Evolutionary conservation across 208 protist species (phyloP).

Genomic region (Trichomonas vaginalis): DNA sequence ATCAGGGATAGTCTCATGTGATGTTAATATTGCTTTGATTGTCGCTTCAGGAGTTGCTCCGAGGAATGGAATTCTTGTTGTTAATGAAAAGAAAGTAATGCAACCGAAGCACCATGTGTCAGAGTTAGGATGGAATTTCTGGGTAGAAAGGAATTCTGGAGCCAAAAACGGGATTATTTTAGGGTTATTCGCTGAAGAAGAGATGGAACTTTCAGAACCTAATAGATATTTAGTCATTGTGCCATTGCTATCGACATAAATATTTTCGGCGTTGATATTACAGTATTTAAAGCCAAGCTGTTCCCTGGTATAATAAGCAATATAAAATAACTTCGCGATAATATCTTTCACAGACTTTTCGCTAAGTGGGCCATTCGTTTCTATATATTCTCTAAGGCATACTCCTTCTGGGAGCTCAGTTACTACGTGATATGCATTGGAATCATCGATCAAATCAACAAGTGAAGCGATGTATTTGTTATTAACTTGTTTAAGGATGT

Average conservation of each 20-base stretch:
- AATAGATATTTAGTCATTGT: not conserved
- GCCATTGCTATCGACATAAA: not conserved
- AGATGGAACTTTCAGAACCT: not conserved
- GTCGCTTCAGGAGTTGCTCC: not conserved
- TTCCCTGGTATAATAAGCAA: not conserved
- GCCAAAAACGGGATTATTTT: not conserved
- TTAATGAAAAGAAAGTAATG: not conserved
- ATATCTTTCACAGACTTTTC: not conserved
- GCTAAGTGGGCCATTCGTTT: not conserved
- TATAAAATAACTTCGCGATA: not conserved
- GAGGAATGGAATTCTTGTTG: not conserved
- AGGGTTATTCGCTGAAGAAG: not conserved
- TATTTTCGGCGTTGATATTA: not conserved
- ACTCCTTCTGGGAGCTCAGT: not conserved
- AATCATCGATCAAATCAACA: not conserved
- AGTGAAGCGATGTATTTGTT: not conserved
- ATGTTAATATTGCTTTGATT: not conserved
- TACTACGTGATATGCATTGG: not conserved
- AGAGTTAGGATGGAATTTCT: not conserved
- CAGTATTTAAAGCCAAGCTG: not conserved
- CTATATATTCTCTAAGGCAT: not conserved
- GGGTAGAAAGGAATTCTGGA: not conserved
- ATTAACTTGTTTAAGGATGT: not conserved
- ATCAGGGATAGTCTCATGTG: not conserved
- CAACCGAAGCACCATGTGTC: not conserved